These are phyloP conservation scores for Stellera chamaejasme DNA, from an alignment of 345 rosid genomes.

Conservation along the genomic window DNA sequence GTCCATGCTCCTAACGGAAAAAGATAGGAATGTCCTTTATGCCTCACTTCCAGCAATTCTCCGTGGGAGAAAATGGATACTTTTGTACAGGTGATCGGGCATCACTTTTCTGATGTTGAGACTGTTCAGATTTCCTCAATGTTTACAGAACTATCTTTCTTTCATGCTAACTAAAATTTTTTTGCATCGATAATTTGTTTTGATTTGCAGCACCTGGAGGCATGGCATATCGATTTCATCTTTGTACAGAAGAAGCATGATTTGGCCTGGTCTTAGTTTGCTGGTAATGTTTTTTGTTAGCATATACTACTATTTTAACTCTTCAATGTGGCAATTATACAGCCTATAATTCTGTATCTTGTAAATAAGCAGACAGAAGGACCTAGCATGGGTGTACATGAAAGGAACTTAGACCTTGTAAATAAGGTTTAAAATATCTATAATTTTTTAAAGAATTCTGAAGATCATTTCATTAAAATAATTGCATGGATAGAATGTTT, in stretches of 20 bases:
- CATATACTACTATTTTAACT: not conserved
- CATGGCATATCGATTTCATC: slow-evolving; percentile 93
- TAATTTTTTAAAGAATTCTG: too few relatives aligned
- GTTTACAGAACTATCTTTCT: too few relatives aligned
- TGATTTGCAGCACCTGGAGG: slow-evolving; percentile 79
- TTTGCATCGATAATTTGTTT: slow-evolving; percentile 5
- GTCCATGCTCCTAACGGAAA: slow-evolving; percentile 69
- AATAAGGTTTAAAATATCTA: too few relatives aligned
- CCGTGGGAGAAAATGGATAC: slow-evolving; percentile 88
- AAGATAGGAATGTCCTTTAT: slow-evolving; percentile 48
- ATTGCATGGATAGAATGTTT: too few relatives aligned
- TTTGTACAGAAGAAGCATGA: slow-evolving; percentile 82
- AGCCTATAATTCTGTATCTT: not conserved
- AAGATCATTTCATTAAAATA: too few relatives aligned
- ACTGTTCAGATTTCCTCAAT: not conserved
- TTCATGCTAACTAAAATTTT: not conserved
- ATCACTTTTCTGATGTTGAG: not conserved
- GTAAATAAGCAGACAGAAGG: not conserved
- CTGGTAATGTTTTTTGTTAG: slow-evolving; percentile 36
- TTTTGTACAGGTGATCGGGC: slow-evolving; percentile 71
- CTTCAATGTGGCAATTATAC: not conserved
- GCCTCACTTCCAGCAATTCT: slow-evolving; percentile 79
- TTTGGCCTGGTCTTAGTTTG: slow-evolving; percentile 93
- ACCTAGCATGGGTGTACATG: too few relatives aligned
- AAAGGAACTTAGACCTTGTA: too few relatives aligned